Percentiles rank a stretch among this genome's conserved stretches.
These are phyloP conservation scores for Tuber melanosporum DNA, from an alignment of 495 filamentous ascomycete genomes.

Conservation along the genomic window DNA sequence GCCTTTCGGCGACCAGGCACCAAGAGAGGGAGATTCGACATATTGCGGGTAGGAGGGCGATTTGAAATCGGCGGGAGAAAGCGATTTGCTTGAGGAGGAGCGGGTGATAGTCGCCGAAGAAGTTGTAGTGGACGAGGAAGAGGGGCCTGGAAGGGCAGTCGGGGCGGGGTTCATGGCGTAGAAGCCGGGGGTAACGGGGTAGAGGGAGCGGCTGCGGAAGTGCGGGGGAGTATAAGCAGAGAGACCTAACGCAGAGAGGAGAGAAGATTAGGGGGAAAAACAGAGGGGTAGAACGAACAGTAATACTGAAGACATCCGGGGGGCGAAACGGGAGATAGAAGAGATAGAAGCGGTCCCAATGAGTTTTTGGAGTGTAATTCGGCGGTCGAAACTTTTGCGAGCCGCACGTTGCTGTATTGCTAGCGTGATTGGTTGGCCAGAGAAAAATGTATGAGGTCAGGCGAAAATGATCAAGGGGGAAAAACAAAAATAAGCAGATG, in stretches of 20 bases:
- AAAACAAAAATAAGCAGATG: neutral
- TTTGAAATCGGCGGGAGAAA: conserved; percentile 36
- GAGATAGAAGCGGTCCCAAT: neutral
- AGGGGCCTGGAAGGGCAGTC: conserved; percentile 23
- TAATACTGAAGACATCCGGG: conserved; percentile 22
- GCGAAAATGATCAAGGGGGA: neutral
- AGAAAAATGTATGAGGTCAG: neutral
- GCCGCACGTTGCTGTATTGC: neutral
- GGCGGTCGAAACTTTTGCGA: conserved; percentile 1
- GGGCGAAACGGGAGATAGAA: conserved; percentile 9
- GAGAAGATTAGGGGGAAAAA: conserved; percentile 17
- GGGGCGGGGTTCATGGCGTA: conserved; percentile 27
- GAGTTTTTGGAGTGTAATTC: neutral
- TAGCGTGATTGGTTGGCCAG: conserved; percentile 1
- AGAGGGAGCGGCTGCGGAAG: conserved; percentile 6
- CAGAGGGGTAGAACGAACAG: conserved; percentile 13
- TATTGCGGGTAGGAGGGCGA: conserved; percentile 35
- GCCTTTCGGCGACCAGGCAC: conserved; percentile 24
- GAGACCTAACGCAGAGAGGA: neutral
- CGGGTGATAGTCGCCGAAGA: conserved; percentile 32
- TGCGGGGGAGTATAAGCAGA: conserved; percentile 4
- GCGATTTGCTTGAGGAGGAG: conserved; percentile 30
- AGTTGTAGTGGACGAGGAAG: conserved; percentile 30
- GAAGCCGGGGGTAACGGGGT: conserved; percentile 10
- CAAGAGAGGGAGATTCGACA: conserved; percentile 32